A percentile compares a stretch with the other conserved stretches of the same genome.
These are phyloP conservation scores for Colletotrichum musae DNA, from an alignment of 2,329 filamentous ascomycete genomes.

Conservation along the genomic window DNA sequence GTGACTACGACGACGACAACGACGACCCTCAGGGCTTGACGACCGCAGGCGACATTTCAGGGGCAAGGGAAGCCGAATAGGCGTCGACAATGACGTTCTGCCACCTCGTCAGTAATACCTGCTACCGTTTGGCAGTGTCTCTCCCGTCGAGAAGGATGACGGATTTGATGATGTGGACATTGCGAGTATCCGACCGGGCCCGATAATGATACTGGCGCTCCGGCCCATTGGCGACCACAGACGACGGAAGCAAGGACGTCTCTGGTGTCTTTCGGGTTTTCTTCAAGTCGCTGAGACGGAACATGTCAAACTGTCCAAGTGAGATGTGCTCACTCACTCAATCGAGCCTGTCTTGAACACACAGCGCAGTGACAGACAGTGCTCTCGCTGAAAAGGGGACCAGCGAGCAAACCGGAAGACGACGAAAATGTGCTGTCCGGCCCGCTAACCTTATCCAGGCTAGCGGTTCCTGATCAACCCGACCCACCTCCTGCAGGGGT, in stretches of 20 bases:
- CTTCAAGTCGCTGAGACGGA: conserved; percentile 30
- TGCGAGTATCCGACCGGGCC: not conserved
- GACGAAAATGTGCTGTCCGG: not conserved
- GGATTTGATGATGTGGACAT: conserved; percentile 18
- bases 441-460: conserved; percentile 34
- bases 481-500: conserved; percentile 30
- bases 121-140: conserved; percentile 18
- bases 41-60: conserved; percentile 16
- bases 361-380: not conserved
- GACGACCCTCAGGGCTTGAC: not conserved
- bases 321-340: conserved; percentile 14
- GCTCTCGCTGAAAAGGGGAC: not conserved
- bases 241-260: not conserved
- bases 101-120: conserved; percentile 8
- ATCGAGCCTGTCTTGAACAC: conserved; percentile 5
- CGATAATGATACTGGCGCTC: not conserved
- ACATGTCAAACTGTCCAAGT: conserved; percentile 4
- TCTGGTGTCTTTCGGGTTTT: not conserved
- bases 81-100: conserved; percentile 18
- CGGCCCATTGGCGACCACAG: not conserved
- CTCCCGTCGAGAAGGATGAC: not conserved
- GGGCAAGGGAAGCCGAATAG: conserved; percentile 12
- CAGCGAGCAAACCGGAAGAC: conserved; percentile 17
- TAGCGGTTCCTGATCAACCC: conserved; percentile 21
- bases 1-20: not conserved